phyloP scores from a whole-genome alignment of 2,329 filamentous ascomycete genomes.

The Davidsoniella eucalypti region DNA sequence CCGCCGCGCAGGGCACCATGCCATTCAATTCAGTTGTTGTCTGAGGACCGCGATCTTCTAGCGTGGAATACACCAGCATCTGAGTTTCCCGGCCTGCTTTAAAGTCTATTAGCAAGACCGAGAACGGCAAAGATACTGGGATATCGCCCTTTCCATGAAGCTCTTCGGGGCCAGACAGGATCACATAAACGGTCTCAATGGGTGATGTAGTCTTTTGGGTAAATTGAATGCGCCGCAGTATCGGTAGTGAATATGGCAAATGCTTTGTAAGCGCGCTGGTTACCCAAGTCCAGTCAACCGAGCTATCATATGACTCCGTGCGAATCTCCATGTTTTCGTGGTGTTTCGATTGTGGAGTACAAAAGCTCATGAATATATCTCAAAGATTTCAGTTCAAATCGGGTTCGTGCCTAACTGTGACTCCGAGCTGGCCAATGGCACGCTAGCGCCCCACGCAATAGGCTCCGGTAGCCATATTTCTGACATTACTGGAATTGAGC shows the following conservation, averaged over 20 bases:
- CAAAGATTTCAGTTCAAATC: too few relatives aligned
- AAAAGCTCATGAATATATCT: too few relatives aligned
- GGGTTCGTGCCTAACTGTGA: too few relatives aligned
- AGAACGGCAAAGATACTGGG: conserved; percentile 23
- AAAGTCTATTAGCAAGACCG: conserved; percentile 45
- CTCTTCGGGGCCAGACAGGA: conserved; percentile 23
- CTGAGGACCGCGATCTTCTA: conserved; percentile 23
- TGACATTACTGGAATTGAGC: too few relatives aligned
- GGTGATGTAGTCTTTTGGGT: conserved; percentile 15
- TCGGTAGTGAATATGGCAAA: conserved; percentile 41
- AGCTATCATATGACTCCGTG: not conserved
- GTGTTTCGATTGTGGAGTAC: too few relatives aligned
- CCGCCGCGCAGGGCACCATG: conserved; percentile 1
- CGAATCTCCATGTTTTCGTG: not conserved
- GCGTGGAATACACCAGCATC: conserved; percentile 42
- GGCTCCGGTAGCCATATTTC: too few relatives aligned
- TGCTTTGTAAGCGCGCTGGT: conserved; percentile 27
- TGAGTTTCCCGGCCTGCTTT: conserved; percentile 45
- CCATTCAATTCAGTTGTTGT: not conserved
- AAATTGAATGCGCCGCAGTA: conserved; percentile 48
- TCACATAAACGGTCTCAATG: conserved; percentile 9
- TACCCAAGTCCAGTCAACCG: conserved; percentile 3
- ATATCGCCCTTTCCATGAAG: not conserved
- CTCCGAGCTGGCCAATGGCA: too few relatives aligned
- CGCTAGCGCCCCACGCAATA: too few relatives aligned